A percentile compares a stretch with the other conserved stretches of the same genome.
Evolutionary conservation across 2,329 filamentous ascomycete species (phyloP).

Genomic region (Colletotrichum echinochloae): DNA sequence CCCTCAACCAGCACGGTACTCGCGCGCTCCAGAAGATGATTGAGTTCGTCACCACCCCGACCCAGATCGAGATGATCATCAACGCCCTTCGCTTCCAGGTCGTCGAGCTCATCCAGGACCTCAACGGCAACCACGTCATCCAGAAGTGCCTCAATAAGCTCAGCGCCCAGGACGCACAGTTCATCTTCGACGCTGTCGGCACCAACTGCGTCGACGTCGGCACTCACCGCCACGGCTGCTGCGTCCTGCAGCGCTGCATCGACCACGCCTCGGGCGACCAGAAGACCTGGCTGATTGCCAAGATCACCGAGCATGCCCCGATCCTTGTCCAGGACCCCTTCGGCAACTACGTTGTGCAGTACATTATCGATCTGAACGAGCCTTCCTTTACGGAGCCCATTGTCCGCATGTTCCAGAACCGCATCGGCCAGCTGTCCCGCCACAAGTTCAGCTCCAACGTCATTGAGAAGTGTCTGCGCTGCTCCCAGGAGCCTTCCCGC

Average conservation of each 20-base stretch:
- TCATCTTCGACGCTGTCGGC: slow-evolving; percentile 97
- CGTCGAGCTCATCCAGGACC: slow-evolving; percentile 93
- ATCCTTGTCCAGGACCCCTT: slow-evolving; percentile 95
- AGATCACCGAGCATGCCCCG: slow-evolving; percentile 91
- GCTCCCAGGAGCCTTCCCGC: slow-evolving; percentile 79
- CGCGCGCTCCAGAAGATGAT: slow-evolving; percentile 99
- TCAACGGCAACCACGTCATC: slow-evolving; percentile 99
- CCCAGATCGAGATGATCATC: slow-evolving; percentile 90
- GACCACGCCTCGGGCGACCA: slow-evolving; percentile 94
- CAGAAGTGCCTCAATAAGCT: slow-evolving; percentile 99
- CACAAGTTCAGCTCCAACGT: slow-evolving; percentile 99
- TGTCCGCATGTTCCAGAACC: slow-evolving; percentile 81
- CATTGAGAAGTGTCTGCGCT: slow-evolving; percentile 95
- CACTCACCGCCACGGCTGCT: slow-evolving; percentile 97
- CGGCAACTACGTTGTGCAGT: slow-evolving; percentile 98
- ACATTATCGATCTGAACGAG: slow-evolving; percentile 95
- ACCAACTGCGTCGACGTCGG: slow-evolving; percentile 88
- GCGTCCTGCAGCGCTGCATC: slow-evolving; percentile 97
- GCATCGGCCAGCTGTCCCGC: slow-evolving; percentile 80
- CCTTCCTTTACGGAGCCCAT: slow-evolving; percentile 88
- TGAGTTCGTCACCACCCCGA: slow-evolving; percentile 88
- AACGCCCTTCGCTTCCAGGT: slow-evolving; percentile 85
- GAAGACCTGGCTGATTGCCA: slow-evolving; percentile 85
- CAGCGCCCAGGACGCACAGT: slow-evolving; percentile 84
- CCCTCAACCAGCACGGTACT: slow-evolving; percentile 96